Evolutionary conservation across 164 flowering plant genomes (phyloP).

Genomic region (Liquidambar formosana): DNA sequence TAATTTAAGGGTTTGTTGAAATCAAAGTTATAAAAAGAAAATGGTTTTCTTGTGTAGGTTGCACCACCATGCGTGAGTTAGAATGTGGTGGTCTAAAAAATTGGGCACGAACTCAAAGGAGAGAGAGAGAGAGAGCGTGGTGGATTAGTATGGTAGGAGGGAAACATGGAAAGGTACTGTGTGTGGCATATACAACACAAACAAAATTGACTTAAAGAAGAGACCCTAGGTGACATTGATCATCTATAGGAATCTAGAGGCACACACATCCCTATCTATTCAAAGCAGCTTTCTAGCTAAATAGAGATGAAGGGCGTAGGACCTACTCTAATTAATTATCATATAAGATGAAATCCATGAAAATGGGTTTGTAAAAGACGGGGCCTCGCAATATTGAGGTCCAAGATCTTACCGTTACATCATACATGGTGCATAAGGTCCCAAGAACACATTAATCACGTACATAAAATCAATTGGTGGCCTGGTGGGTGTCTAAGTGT

Average conservation of each 20-base stretch:
- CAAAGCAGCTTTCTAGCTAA: too few species aligned
- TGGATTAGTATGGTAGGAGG: constrained; percentile 19
- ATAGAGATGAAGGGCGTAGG: neutral
- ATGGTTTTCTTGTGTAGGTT: neutral
- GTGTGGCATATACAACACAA: constrained; percentile 23
- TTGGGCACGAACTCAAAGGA: constrained; percentile 6
- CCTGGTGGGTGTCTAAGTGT: too few species aligned
- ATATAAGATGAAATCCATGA: too few species aligned
- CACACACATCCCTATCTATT: neutral
- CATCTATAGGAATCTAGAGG: too few species aligned
- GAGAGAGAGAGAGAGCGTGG: constrained; percentile 7
- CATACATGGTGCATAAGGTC: too few species aligned
- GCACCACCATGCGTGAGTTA: neutral
- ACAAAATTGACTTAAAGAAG: constrained; percentile 17
- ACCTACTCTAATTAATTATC: neutral
- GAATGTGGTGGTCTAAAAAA: neutral
- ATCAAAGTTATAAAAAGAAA: neutral
- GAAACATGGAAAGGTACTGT: constrained; percentile 27
- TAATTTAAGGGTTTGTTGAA: constrained; percentile 32
- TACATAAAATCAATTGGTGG: too few species aligned
- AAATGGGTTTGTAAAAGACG: too few species aligned
- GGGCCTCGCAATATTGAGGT: too few species aligned
- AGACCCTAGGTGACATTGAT: neutral
- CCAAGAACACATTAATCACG: too few species aligned
- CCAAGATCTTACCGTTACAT: too few species aligned